Evolutionary conservation across 1,284 basidiomycete genomes (phyloP).

Genomic region (Cryptococcus sp.): DNA sequence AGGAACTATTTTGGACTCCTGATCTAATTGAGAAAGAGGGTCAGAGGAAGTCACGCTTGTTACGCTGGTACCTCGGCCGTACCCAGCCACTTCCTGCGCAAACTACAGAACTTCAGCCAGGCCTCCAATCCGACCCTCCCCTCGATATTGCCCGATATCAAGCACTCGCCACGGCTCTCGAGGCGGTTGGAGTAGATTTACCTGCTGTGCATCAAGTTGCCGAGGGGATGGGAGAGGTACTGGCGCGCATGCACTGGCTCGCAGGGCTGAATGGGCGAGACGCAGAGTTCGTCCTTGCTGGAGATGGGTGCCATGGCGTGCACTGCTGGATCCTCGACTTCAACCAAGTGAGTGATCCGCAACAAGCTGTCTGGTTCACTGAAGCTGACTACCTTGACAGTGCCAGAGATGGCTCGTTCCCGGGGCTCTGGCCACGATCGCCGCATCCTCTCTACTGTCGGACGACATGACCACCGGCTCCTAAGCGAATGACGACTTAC

Average conservation of each 20-base stretch:
- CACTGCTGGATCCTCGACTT: background rate
- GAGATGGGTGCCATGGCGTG: background rate
- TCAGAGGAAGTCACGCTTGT: background rate
- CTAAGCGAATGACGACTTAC: background rate
- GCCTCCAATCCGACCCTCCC: background rate
- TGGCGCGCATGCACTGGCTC: slow-evolving; percentile 7
- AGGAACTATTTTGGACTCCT: slow-evolving; percentile 1
- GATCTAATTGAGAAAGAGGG: background rate
- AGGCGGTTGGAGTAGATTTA: background rate
- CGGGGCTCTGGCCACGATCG: background rate
- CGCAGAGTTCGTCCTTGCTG: slow-evolving; percentile 7
- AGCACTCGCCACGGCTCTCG: background rate
- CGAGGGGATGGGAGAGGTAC: slow-evolving; percentile 1
- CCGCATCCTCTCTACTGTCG: background rate
- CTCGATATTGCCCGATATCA: background rate
- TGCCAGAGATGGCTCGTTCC: background rate
- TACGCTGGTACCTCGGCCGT: slow-evolving; percentile 4
- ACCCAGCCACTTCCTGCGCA: background rate
- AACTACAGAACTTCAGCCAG: background rate
- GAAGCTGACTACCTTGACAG: background rate
- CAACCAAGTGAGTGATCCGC: slow-evolving; percentile 1
- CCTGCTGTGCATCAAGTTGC: background rate
- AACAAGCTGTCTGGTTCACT: background rate
- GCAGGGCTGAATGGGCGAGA: slow-evolving; percentile 1
- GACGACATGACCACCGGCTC: background rate